phyloP scores from a whole-genome alignment of 805 yeast genomes.

The Kazachstania viticola region DNA sequence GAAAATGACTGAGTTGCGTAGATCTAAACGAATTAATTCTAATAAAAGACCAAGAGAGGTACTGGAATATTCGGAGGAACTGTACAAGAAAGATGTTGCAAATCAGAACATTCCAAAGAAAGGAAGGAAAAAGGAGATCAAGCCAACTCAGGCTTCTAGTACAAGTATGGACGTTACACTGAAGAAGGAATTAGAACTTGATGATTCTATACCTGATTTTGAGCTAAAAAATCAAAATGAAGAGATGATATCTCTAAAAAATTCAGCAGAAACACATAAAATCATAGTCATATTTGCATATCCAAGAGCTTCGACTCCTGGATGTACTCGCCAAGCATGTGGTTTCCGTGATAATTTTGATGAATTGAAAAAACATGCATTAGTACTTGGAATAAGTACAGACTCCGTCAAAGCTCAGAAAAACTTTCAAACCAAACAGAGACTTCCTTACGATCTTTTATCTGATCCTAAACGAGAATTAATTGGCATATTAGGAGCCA shows the following conservation, averaged over 20 bases:
- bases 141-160: too few species aligned
- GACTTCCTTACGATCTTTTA: constrained; percentile 60
- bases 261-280: constrained; percentile 30
- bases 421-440: constrained; percentile 61
- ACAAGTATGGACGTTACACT: too few species aligned
- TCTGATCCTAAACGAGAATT: constrained; percentile 65
- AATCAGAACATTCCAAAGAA: too few species aligned
- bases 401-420: constrained; percentile 74
- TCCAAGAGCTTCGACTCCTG: constrained; percentile 91
- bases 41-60: too few species aligned
- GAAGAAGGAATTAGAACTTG: constrained; percentile 31
- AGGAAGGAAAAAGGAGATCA: too few species aligned
- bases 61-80: too few species aligned
- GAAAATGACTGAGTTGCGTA: too few species aligned
- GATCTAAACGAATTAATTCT: too few species aligned
- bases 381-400: constrained; percentile 71
- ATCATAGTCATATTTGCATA: constrained; percentile 59
- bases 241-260: constrained; percentile 40
- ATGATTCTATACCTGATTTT: constrained; percentile 58
- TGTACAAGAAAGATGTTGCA: too few species aligned
- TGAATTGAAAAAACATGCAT: constrained; percentile 28
- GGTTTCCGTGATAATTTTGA: constrained; percentile 67
- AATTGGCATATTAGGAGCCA: constrained; percentile 70
- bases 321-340: constrained; percentile 90
- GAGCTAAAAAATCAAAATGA: constrained; percentile 58